phyloP scores from a whole-genome alignment of 495 filamentous ascomycete genomes.

The Lophiotrema nucula region DNA sequence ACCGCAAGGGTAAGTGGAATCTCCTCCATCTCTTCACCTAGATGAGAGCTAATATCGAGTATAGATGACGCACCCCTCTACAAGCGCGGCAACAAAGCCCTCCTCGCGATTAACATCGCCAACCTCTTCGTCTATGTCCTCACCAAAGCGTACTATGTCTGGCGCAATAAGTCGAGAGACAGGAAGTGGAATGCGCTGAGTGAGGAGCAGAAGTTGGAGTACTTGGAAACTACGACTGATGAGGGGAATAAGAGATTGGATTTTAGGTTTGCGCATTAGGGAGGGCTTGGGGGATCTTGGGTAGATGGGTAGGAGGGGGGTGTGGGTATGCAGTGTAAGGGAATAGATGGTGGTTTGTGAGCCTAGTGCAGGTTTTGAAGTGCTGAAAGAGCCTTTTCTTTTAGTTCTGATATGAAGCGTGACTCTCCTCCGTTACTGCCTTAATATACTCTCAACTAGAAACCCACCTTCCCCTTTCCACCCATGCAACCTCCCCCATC shows the following conservation, averaged over 20 bases:
- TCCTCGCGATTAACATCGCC: constrained; percentile 11
- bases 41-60: no score
- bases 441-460: no score
- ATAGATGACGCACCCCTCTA: constrained; percentile 29
- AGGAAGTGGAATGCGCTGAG: constrained; percentile 30
- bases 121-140: constrained; percentile 19
- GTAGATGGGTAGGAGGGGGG: no score
- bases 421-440: no score
- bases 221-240: constrained; percentile 19
- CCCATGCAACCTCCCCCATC: no score
- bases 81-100: constrained; percentile 20
- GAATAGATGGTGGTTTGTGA: no score
- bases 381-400: no score
- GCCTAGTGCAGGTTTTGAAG: no score
- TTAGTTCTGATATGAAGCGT: no score
- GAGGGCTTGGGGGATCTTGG: no score
- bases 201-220: constrained; percentile 10
- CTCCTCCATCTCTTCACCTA: background rate
- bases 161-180: constrained; percentile 16
- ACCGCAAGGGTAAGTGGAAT: constrained; percentile 45
- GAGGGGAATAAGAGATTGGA: constrained; percentile 23
- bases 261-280: constrained; percentile 17
- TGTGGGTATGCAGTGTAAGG: no score
- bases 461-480: no score
- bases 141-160: constrained; percentile 29